These are phyloP conservation scores for Abortiporus biennis DNA, from an alignment of 1,284 basidiomycete species.

Conservation along the genomic window DNA sequence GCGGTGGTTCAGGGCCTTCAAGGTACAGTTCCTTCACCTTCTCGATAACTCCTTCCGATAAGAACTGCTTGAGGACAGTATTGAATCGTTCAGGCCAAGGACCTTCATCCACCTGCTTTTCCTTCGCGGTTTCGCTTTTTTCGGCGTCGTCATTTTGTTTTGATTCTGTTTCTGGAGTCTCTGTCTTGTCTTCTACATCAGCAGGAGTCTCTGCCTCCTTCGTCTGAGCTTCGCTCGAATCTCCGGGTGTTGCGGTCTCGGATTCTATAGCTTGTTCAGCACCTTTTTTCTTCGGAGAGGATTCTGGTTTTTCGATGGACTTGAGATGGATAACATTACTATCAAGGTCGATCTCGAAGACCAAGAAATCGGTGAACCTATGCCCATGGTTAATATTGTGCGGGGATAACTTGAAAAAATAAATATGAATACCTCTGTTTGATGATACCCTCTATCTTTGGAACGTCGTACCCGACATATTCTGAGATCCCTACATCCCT, in stretches of 20 bases:
- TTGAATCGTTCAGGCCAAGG: slow-evolving; percentile 66
- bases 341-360: slow-evolving; percentile 82
- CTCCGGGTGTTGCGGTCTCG: slow-evolving; percentile 11
- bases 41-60: slow-evolving; percentile 56
- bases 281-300: slow-evolving; percentile 31
- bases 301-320: slow-evolving; percentile 64
- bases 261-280: background rate
- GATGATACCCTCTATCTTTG: slow-evolving; percentile 83
- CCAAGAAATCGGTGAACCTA: slow-evolving; percentile 95
- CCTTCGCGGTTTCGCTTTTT: slow-evolving; percentile 3
- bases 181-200: slow-evolving; percentile 5
- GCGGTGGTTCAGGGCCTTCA: slow-evolving; percentile 69
- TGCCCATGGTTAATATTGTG: background rate
- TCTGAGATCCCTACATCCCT: slow-evolving; percentile 88
- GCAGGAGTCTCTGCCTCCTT: slow-evolving; percentile 3
- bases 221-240: slow-evolving; percentile 6
- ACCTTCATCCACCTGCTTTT: slow-evolving; percentile 5
- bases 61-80: slow-evolving; percentile 48
- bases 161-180: slow-evolving; percentile 5
- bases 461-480: slow-evolving; percentile 70
- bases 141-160: slow-evolving; percentile 1
- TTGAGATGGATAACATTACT: slow-evolving; percentile 76
- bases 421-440: slow-evolving; percentile 73
- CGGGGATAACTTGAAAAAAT: slow-evolving; percentile 5
- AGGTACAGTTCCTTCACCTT: slow-evolving; percentile 67